Percentiles rank a stretch among this genome's conserved stretches.
These are phyloP conservation scores for Linnemannia exigua DNA, from an alignment of 192 early-diverging fungal species.

Conservation along the genomic window DNA sequence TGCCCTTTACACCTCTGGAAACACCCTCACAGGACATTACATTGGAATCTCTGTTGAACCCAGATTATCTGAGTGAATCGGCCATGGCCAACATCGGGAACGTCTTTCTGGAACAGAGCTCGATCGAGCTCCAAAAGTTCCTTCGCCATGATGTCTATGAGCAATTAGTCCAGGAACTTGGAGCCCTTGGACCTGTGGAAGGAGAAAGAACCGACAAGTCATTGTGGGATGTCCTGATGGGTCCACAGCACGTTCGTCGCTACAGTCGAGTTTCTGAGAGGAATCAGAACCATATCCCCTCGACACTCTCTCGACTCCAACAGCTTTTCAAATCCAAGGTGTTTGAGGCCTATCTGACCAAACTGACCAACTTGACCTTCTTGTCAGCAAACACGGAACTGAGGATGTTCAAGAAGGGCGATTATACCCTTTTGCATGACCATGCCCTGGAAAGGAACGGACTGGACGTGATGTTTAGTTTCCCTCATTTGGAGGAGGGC, in stretches of 20 bases:
- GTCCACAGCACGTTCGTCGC: slow-evolving; percentile 65
- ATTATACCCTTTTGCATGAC: slow-evolving; percentile 75
- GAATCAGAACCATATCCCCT: slow-evolving; percentile 15
- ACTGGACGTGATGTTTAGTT: slow-evolving; percentile 65
- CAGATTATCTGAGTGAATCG: slow-evolving; percentile 58
- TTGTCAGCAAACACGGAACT: slow-evolving; percentile 32
- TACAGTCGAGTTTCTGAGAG: slow-evolving; percentile 57
- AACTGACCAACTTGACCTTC: slow-evolving; percentile 39
- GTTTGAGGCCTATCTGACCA: slow-evolving; percentile 47
- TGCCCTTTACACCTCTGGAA: slow-evolving; percentile 19
- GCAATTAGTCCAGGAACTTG: slow-evolving; percentile 39
- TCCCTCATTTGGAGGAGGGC: slow-evolving; percentile 19
- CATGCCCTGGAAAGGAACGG: slow-evolving; percentile 67
- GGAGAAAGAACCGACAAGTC: slow-evolving; percentile 10
- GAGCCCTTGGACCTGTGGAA: slow-evolving; percentile 32
- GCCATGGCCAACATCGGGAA: slow-evolving; percentile 58
- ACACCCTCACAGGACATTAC: slow-evolving; percentile 4
- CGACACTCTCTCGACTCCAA: slow-evolving; percentile 27
- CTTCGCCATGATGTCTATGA: slow-evolving; percentile 54
- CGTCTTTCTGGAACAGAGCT: slow-evolving; percentile 60
- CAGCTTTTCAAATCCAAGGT: slow-evolving; percentile 47
- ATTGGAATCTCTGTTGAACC: slow-evolving; percentile 60
- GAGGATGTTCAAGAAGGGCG: slow-evolving; percentile 65
- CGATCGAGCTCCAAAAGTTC: slow-evolving; percentile 57
- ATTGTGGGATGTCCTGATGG: slow-evolving; percentile 40